Evolutionary conservation across 345 rosid genomes (phyloP).

Genomic region (Bruguiera sexangula): DNA sequence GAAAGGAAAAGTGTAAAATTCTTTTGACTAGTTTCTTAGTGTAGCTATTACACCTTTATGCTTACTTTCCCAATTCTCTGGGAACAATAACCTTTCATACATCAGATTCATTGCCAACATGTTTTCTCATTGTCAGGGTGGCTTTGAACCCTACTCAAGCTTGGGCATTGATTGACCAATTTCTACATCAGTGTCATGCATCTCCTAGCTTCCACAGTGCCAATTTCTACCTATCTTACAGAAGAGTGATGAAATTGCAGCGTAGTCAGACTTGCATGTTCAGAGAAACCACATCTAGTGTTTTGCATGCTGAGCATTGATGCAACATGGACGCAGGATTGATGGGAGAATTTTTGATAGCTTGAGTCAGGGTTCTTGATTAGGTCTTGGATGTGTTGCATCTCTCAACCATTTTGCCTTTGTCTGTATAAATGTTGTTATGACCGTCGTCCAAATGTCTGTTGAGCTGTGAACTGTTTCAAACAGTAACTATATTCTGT

Average conservation of each 20-base stretch:
- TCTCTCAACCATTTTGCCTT: no score
- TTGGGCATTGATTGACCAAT: slow-evolving; percentile 72
- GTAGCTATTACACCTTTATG: no score
- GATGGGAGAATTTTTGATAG: slow-evolving; percentile 4
- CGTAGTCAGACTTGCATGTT: background rate
- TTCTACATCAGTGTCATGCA: slow-evolving; percentile 6
- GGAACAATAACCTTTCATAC: slow-evolving; percentile 17
- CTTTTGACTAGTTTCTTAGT: background rate
- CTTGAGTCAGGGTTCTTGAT: slow-evolving; percentile 11
- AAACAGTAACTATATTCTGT: no score
- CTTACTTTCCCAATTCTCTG: background rate
- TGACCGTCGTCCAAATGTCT: no score
- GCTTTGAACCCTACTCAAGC: slow-evolving; percentile 67
- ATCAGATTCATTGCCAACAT: slow-evolving; percentile 24
- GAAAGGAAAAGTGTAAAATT: no score
- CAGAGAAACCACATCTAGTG: background rate
- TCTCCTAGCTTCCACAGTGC: slow-evolving; percentile 1
- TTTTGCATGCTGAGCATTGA: slow-evolving; percentile 11
- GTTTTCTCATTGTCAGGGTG: slow-evolving; percentile 55
- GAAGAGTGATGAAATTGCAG: background rate
- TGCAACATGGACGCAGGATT: background rate
- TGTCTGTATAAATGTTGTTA: background rate
- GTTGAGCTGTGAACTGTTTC: no score
- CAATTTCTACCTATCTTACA: background rate
- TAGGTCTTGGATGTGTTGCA: background rate